These are phyloP conservation scores for Pseudonitzschia multistriata DNA, from an alignment of 108 stramenopile species.

Conservation along the genomic window DNA sequence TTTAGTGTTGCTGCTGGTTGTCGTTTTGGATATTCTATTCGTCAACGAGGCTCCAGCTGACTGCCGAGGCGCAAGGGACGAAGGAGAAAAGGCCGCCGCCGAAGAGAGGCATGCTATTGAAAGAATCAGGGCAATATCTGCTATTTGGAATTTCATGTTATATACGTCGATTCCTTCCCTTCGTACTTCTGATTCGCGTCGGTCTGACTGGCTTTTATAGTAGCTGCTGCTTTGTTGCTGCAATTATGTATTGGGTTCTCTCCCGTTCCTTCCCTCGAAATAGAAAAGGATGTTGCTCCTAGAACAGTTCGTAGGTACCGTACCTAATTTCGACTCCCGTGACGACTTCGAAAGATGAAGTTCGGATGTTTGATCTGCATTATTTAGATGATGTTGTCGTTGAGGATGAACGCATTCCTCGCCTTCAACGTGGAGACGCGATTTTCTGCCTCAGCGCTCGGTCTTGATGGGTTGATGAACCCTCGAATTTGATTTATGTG, in stretches of 20 bases:
- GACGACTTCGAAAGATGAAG: neutral
- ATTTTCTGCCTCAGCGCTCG: slow-evolving; percentile 1
- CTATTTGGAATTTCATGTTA: slow-evolving; percentile 7
- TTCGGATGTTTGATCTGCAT: neutral
- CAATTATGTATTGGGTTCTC: too few species aligned
- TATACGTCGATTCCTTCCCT: neutral
- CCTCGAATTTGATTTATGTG: neutral
- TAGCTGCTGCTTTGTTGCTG: too few species aligned
- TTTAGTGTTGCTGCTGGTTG: neutral
- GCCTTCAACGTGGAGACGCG: slow-evolving; percentile 8
- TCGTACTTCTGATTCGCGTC: too few species aligned
- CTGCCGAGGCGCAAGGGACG: neutral
- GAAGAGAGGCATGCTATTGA: neutral
- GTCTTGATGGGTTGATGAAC: neutral
- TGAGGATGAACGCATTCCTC: neutral
- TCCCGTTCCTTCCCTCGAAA: too few species aligned
- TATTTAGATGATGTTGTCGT: neutral
- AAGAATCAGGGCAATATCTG: neutral
- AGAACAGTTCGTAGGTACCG: neutral
- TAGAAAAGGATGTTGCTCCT: too few species aligned
- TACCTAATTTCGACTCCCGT: neutral
- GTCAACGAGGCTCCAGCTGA: neutral
- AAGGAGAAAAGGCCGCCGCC: neutral
- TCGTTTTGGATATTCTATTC: neutral
- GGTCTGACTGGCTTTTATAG: too few species aligned